phyloP scores from a whole-genome alignment of 441 rosid species.

The Jatropha podagrica region DNA sequence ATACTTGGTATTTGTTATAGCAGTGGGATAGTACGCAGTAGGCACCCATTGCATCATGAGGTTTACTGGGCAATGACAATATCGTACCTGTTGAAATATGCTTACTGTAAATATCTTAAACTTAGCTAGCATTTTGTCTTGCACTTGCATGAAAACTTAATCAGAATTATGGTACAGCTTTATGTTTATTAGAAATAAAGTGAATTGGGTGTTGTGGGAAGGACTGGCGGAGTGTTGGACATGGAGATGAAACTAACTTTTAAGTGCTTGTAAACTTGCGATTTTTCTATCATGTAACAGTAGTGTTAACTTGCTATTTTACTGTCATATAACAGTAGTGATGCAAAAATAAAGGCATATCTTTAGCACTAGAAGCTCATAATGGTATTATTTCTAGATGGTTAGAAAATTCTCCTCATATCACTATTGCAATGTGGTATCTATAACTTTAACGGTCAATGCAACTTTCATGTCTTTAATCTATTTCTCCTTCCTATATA shows the following conservation, averaged over 20 bases:
- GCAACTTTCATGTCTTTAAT: slow-evolving; percentile 3
- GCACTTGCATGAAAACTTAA: neutral
- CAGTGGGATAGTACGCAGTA: neutral
- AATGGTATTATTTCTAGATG: neutral
- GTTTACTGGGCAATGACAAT: neutral
- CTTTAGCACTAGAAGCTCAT: neutral
- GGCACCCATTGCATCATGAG: neutral
- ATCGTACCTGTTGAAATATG: neutral
- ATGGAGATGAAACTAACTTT: slow-evolving; percentile 2
- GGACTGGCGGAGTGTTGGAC: neutral
- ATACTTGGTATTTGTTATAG: neutral
- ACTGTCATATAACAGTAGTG: neutral
- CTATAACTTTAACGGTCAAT: neutral
- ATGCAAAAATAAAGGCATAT: neutral
- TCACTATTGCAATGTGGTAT: neutral
- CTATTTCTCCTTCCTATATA: slow-evolving; percentile 16
- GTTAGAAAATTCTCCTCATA: neutral
- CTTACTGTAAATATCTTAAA: neutral
- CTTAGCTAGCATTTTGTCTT: neutral
- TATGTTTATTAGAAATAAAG: neutral
- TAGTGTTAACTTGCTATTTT: neutral
- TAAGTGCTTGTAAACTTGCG: neutral
- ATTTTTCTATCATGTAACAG: too few species aligned
- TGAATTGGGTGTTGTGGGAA: neutral
- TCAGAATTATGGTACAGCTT: neutral